Conservation (phyloP, 257 asterid genomes). For the Primulina eburnea region DNA sequence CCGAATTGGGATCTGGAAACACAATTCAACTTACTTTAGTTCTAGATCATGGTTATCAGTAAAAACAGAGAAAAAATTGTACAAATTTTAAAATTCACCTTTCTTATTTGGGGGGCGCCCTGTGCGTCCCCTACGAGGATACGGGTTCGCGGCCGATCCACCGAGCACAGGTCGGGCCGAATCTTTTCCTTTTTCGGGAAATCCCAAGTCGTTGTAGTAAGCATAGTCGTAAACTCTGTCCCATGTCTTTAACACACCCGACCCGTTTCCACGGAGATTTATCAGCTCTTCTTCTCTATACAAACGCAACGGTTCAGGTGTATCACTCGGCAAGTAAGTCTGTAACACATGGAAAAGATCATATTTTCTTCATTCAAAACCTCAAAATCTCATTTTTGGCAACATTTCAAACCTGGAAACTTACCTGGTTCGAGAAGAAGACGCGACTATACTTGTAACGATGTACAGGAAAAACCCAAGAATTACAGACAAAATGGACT, state of each 20-base stretch:
- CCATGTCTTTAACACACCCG: slow-evolving; percentile 70
- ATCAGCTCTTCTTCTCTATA: slow-evolving; percentile 72
- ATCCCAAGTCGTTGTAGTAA: slow-evolving; percentile 75
- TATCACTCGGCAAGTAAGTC: slow-evolving; percentile 64
- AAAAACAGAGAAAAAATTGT: background rate
- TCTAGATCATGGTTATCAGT: background rate
- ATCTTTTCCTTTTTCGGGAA: slow-evolving; percentile 61
- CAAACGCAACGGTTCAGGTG: slow-evolving; percentile 58
- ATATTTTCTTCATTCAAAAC: background rate
- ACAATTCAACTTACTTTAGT: slow-evolving; percentile 18
- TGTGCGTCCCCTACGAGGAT: slow-evolving; percentile 84
- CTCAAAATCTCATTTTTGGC: background rate
- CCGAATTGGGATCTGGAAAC: slow-evolving; percentile 63
- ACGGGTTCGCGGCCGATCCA: slow-evolving; percentile 62
- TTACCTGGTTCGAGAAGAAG: slow-evolving; percentile 76
- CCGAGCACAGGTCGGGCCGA: slow-evolving; percentile 73
- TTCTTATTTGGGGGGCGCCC: slow-evolving; percentile 70
- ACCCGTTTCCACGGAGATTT: slow-evolving; percentile 63
- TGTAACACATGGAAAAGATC: slow-evolving; percentile 22
- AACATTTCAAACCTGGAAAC: background rate
- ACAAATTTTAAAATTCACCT: slow-evolving; percentile 36
- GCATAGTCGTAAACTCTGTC: slow-evolving; percentile 92
- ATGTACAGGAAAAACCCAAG: slow-evolving; percentile 78
- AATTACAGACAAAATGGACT: slow-evolving; percentile 68
- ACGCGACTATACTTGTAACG: slow-evolving; percentile 62